These are phyloP conservation scores for Quercus alba DNA, from an alignment of 306 rosid genomes.

Conservation along the genomic window DNA sequence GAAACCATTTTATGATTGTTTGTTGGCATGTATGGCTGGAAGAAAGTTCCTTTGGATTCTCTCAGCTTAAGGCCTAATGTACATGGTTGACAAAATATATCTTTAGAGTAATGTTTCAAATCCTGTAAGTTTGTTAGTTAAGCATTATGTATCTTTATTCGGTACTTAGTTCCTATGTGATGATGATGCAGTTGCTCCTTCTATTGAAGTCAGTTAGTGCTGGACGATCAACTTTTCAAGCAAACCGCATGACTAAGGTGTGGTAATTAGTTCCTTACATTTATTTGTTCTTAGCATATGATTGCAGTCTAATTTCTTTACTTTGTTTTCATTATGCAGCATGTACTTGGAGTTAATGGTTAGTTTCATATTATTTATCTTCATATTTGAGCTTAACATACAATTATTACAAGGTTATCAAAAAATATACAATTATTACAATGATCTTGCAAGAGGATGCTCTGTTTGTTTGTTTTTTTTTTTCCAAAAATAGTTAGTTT, in stretches of 20 bases:
- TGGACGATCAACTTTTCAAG: conserved; percentile 11
- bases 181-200: conserved; percentile 28
- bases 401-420: background rate
- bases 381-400: background rate
- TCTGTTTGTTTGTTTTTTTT: background rate
- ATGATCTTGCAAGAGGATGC: background rate
- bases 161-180: background rate
- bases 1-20: background rate
- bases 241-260: conserved; percentile 32
- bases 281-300: background rate
- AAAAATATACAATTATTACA: background rate
- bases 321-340: conserved; percentile 42
- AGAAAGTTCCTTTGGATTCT: background rate
- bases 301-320: conserved; percentile 3
- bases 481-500: background rate
- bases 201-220: conserved; percentile 14
- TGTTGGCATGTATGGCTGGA: background rate
- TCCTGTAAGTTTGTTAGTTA: background rate
- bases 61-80: background rate
- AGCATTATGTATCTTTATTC: background rate
- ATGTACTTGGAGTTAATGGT: conserved; percentile 43
- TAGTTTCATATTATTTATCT: conserved; percentile 15
- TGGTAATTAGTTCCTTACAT: conserved; percentile 6
- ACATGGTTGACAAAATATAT: background rate
- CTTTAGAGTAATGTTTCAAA: background rate